Evolutionary conservation across 1,284 basidiomycete species (phyloP).

Genomic region (Marasmius sp.): DNA sequence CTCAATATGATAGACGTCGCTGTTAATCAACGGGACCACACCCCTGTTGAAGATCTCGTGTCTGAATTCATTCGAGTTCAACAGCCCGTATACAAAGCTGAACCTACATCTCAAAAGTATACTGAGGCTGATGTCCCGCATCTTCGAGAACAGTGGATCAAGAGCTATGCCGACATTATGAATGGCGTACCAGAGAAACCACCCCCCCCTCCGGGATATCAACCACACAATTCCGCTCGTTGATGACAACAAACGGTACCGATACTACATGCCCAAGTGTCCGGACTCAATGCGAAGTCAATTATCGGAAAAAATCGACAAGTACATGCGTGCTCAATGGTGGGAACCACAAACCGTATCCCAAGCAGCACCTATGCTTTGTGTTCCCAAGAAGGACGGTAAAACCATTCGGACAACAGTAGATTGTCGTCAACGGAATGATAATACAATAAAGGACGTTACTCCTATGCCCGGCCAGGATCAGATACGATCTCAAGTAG

Average conservation of each 20-base stretch:
- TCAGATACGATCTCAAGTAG: conserved; percentile 28
- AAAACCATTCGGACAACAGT: conserved; percentile 31
- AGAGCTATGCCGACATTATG: not conserved
- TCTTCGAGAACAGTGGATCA: not conserved
- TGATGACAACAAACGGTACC: conserved; percentile 21
- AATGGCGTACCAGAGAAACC: not conserved
- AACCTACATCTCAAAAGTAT: not conserved
- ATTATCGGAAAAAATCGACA: conserved; percentile 27
- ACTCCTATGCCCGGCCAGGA: conserved; percentile 39
- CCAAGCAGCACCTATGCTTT: conserved; percentile 32
- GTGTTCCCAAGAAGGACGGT: conserved; percentile 31
- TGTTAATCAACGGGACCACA: not conserved
- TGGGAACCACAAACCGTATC: conserved; percentile 21
- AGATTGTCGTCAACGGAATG: conserved; percentile 31
- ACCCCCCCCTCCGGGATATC: not conserved
- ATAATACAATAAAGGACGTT: conserved; percentile 35
- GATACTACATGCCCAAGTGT: conserved; percentile 26
- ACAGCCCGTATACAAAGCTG: not conserved
- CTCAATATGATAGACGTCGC: no score
- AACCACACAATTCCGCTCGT: conserved; percentile 29
- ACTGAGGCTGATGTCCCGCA: not conserved
- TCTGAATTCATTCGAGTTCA: not conserved
- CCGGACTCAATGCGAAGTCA: conserved; percentile 21
- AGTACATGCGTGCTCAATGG: conserved; percentile 28
- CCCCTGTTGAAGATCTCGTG: no score